Conservation (phyloP, 2,329 filamentous ascomycete genomes). For the Aspergillus felis region DNA sequence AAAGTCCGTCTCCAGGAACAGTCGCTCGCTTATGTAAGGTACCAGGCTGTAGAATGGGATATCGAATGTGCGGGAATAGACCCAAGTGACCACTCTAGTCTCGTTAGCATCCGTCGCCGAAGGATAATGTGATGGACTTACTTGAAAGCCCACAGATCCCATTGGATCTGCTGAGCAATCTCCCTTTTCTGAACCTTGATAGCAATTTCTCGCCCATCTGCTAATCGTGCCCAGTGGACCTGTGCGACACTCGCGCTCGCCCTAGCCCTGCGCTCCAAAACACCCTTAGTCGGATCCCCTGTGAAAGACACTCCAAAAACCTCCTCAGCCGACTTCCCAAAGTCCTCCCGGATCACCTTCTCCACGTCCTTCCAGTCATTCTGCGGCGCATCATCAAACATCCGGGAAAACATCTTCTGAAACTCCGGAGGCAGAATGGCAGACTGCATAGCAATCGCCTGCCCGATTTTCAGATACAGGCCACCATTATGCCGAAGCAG, state of each 20-base stretch:
- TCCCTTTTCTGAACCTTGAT: constrained; percentile 96
- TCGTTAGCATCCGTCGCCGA: constrained; percentile 1
- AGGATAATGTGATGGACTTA: constrained; percentile 36
- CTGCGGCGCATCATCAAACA: constrained; percentile 98
- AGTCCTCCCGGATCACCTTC: constrained; percentile 81
- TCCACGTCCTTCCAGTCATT: constrained; percentile 84
- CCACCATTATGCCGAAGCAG: constrained; percentile 84
- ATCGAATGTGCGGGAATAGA: constrained; percentile 85
- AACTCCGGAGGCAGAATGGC: constrained; percentile 91
- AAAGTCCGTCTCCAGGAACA: constrained; percentile 92
- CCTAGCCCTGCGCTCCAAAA: constrained; percentile 68
- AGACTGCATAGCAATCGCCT: constrained; percentile 97
- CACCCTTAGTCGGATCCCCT: constrained; percentile 58
- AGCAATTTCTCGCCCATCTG: constrained; percentile 86
- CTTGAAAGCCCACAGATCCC: constrained; percentile 96
- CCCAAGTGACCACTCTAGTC: constrained; percentile 67
- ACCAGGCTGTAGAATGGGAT: constrained; percentile 89
- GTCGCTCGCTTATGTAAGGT: constrained; percentile 87
- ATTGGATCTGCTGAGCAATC: constrained; percentile 83
- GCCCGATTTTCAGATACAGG: constrained; percentile 93
- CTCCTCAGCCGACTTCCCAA: constrained; percentile 78
- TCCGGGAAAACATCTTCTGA: constrained; percentile 89
- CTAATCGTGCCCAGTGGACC: constrained; percentile 86
- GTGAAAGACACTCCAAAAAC: constrained; percentile 87
- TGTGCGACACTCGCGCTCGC: constrained; percentile 89